Evolutionary conservation across 805 yeast species (phyloP).

Genomic region (Babjeviella inositovora): DNA sequence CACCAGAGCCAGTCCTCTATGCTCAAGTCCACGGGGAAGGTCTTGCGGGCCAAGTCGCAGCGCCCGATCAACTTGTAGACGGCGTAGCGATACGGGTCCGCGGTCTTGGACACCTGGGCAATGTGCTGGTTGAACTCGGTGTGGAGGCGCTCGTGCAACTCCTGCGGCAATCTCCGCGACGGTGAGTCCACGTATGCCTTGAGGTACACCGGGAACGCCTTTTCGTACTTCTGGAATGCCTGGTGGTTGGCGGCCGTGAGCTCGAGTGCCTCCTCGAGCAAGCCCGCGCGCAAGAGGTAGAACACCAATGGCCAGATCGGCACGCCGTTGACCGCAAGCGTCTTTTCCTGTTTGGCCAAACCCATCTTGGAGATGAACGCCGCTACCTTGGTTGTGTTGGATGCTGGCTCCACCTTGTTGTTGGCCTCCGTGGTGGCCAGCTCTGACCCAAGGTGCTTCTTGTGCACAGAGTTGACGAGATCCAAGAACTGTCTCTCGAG

Average conservation of each 20-base stretch:
- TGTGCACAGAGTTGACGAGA: conserved; percentile 51
- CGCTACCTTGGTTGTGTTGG: conserved; percentile 52
- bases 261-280: conserved; percentile 60
- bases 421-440: conserved; percentile 24
- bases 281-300: conserved; percentile 75
- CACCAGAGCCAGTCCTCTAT: conserved; percentile 97
- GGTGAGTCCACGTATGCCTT: conserved; percentile 47
- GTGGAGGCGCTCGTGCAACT: conserved; percentile 51
- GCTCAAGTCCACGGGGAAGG: conserved; percentile 57
- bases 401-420: conserved; percentile 41
- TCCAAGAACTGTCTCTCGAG: conserved; percentile 69
- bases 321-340: conserved; percentile 44
- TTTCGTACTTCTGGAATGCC: conserved; percentile 72
- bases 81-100: conserved; percentile 84
- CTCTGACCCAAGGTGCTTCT: too few species aligned
- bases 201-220: conserved; percentile 67
- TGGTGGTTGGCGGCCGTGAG: conserved; percentile 48
- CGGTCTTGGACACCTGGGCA: conserved; percentile 39
- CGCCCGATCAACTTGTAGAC: conserved; percentile 88
- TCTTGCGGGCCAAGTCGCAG: conserved; percentile 55
- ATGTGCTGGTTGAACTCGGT: conserved; percentile 78
- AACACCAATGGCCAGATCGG: conserved; percentile 94
- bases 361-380: too few species aligned
- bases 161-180: conserved; percentile 42
- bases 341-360: too few species aligned